Percentiles rank a stretch among this genome's conserved stretches.
These are phyloP conservation scores for Calocybe indica DNA, from an alignment of 768 basidiomycete species.

Conservation along the genomic window DNA sequence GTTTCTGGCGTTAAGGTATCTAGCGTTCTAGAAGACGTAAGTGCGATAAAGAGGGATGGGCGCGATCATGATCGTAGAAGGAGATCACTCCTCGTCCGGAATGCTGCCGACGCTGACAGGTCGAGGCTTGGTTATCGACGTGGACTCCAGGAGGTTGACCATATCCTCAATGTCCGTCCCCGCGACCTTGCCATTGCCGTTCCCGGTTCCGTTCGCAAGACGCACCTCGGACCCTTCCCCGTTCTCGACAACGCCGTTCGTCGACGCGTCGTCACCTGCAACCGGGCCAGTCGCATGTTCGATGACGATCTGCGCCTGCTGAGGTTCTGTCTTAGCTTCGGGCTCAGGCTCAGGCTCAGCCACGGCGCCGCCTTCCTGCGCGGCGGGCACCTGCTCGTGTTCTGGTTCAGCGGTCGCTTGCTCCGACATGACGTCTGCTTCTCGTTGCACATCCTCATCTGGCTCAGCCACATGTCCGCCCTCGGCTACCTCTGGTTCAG, in stretches of 20 bases:
- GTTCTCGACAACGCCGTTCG: background rate
- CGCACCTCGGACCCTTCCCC: constrained; percentile 12
- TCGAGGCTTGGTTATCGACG: constrained; percentile 29
- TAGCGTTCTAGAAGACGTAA: too few relatives aligned
- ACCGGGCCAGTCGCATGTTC: background rate
- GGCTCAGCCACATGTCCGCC: too few relatives aligned
- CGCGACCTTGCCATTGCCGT: constrained; percentile 3
- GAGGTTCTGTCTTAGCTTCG: background rate
- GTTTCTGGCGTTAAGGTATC: too few relatives aligned
- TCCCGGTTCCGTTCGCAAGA: constrained; percentile 9
- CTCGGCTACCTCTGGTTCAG: too few relatives aligned
- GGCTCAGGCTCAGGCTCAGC: background rate
- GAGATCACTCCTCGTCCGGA: constrained; percentile 34
- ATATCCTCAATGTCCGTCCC: constrained; percentile 55
- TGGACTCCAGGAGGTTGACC: constrained; percentile 57
- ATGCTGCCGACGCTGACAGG: constrained; percentile 41
- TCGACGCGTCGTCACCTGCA: background rate
- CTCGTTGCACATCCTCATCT: too few relatives aligned
- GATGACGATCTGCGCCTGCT: background rate
- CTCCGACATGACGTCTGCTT: background rate
- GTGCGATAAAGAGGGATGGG: too few relatives aligned
- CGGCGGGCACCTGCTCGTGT: background rate
- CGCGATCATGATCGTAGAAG: too few relatives aligned
- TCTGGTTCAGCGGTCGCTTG: background rate
- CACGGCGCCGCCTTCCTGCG: background rate